Evolutionary conservation across 2,329 filamentous ascomycete genomes (phyloP).

Genomic region (Cercospora janseana): DNA sequence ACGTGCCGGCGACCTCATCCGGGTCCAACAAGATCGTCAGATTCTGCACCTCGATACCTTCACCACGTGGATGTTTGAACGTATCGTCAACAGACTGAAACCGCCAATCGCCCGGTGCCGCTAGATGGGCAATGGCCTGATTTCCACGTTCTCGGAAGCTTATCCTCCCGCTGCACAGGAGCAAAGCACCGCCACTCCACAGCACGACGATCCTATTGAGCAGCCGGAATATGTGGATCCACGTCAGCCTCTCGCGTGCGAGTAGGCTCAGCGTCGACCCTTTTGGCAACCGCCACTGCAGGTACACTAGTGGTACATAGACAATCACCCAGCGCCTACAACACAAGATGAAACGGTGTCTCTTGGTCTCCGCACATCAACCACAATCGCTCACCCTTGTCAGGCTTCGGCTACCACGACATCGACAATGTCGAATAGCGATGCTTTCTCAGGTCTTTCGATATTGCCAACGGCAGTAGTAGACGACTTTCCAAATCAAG

Average conservation of each 20-base stretch:
- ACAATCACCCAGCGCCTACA: conserved; percentile 5
- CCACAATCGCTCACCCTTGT: neutral
- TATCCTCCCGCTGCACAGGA: neutral
- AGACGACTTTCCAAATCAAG: neutral
- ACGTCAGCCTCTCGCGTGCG: conserved; percentile 18
- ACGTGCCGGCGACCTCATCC: no score
- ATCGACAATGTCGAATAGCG: conserved; percentile 3
- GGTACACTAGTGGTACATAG: conserved; percentile 17
- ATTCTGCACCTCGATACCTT: neutral
- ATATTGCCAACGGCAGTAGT: conserved; percentile 1
- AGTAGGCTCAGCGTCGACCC: conserved; percentile 10
- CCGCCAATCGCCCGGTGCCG: neutral
- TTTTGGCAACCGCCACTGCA: conserved; percentile 19
- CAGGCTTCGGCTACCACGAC: neutral
- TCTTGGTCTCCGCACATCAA: neutral
- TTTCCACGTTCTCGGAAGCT: neutral
- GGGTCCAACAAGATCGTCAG: no score
- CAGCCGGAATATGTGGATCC: conserved; percentile 11
- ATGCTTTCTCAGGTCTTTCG: no score
- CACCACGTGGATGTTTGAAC: neutral
- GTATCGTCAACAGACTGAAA: neutral
- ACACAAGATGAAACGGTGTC: conserved; percentile 9
- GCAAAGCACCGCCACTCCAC: conserved; percentile 14
- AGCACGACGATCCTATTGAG: conserved; percentile 9
- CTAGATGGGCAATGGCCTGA: neutral